phyloP scores from a whole-genome alignment of 2,329 filamentous ascomycete species.

The Colletotrichum spaethianum region DNA sequence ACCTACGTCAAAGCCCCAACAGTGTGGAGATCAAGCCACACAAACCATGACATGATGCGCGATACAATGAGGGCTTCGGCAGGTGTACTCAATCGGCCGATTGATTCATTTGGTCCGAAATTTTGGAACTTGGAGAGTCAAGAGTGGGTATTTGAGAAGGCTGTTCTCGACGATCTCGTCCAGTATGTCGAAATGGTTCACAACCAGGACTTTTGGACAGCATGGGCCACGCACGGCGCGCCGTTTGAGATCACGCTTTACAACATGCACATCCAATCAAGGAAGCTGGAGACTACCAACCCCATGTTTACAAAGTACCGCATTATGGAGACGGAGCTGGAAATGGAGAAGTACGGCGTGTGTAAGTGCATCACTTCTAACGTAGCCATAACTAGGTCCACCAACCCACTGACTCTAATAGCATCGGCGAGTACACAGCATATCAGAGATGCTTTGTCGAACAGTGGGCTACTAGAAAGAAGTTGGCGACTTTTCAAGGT shows the following conservation, averaged over 20 bases:
- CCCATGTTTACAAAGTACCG: conserved; percentile 19
- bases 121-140: conserved; percentile 32
- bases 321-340: conserved; percentile 11
- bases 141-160: conserved; percentile 26
- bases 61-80: background rate
- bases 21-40: conserved; percentile 18
- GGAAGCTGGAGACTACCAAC: conserved; percentile 28
- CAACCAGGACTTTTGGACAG: conserved; percentile 27
- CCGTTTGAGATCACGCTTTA: conserved; percentile 30
- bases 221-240: conserved; percentile 6
- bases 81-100: background rate
- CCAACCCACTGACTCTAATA: background rate
- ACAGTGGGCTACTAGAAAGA: conserved; percentile 14
- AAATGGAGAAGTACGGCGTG: conserved; percentile 27
- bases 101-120: conserved; percentile 8
- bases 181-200: conserved; percentile 9
- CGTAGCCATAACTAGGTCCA: no score
- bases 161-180: conserved; percentile 15
- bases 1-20: conserved; percentile 19
- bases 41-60: conserved; percentile 16
- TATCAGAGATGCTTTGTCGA: background rate
- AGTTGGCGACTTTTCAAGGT: conserved; percentile 2
- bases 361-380: background rate
- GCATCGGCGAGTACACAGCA: background rate
- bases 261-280: conserved; percentile 27